Percentiles rank a stretch among this genome's conserved stretches.
phyloP scores from a whole-genome alignment of 2,329 filamentous ascomycete genomes.

The Colletotrichum tamarilloi region DNA sequence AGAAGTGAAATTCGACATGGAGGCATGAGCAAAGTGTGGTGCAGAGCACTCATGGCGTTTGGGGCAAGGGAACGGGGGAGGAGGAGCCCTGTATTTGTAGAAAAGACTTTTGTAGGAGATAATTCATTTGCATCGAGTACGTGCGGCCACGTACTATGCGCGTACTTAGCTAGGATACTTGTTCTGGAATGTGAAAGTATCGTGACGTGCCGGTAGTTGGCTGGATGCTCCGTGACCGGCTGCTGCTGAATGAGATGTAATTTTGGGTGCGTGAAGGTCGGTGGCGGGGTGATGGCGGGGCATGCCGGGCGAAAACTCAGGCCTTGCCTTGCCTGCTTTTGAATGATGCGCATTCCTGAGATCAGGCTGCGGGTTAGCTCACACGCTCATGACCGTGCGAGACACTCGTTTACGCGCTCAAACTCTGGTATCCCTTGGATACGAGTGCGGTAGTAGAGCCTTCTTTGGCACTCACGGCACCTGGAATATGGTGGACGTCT shows the following conservation, averaged over 20 bases:
- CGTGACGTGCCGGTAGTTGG: not conserved
- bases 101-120: conserved; percentile 25
- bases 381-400: not conserved
- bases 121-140: conserved; percentile 21
- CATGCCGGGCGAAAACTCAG: too few relatives aligned
- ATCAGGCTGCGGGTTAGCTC: not conserved
- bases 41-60: not conserved
- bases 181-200: conserved; percentile 12
- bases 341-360: not conserved
- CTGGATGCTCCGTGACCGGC: not conserved
- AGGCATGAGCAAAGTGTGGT: not conserved
- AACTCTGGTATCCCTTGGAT: too few relatives aligned
- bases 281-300: too few relatives aligned
- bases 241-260: not conserved
- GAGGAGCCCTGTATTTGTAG: conserved; percentile 30
- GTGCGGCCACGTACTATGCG: not conserved
- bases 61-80: not conserved
- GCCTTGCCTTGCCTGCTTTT: not conserved
- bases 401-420: not conserved
- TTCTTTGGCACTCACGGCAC: too few relatives aligned
- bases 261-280: not conserved
- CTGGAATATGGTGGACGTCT: too few relatives aligned
- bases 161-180: not conserved
- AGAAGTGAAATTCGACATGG: not conserved
- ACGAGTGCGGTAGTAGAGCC: too few relatives aligned